Base-by-base conservation (phyloP, 495 filamentous ascomycete genomes). In the Hypoxylon perforatum region DNA sequence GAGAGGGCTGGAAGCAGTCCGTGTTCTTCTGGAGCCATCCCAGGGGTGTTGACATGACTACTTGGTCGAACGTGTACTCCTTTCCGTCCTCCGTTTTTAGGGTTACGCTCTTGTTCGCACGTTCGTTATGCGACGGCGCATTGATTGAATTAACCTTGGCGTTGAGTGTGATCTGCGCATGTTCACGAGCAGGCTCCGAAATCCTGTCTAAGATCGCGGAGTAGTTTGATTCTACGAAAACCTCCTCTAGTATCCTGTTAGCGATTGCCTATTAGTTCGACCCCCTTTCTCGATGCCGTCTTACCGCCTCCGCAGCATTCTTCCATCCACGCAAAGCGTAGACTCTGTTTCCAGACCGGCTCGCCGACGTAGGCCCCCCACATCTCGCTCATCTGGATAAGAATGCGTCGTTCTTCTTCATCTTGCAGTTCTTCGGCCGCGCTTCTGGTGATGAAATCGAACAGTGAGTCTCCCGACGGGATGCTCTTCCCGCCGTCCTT, bases 331-430 rank as follows among this genome's bases (percentile, higher is more conserved):
- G 92, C 90, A 69, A 88, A 91, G 63, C 85, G 89, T 57, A 94
- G 67, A 75, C 89, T 91, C 70, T 94, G 91, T 54, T 77, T 81
- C 57, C 85, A 81, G 50, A 91, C 80, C 12, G 83, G 79, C 28
- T 87, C 87, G 12, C 91, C 91, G 18, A 92, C 86, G 72, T 91
- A 92, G 8, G 85, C 83, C 9, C 90, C 90, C 90, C 90, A 93
- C 70, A 89, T 82, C 45, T 84, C 82, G 46, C 84, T 84, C 68
- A 87, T 79, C 49, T 87, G 77, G 8, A 89, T 61, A 19, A 73
- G 60, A n/a, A 56, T 57, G 41, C 57, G 52, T 19, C 47, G 65
- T 1, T 69, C 65, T 4, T 33, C 50, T 10, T 72, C 61, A 46
- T 72, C 65, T 14, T 44, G 45, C 3, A 72, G 44, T 7, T 65